Conservation (phyloP, 2,329 filamentous ascomycete genomes). For the Colletotrichum godetiae region DNA sequence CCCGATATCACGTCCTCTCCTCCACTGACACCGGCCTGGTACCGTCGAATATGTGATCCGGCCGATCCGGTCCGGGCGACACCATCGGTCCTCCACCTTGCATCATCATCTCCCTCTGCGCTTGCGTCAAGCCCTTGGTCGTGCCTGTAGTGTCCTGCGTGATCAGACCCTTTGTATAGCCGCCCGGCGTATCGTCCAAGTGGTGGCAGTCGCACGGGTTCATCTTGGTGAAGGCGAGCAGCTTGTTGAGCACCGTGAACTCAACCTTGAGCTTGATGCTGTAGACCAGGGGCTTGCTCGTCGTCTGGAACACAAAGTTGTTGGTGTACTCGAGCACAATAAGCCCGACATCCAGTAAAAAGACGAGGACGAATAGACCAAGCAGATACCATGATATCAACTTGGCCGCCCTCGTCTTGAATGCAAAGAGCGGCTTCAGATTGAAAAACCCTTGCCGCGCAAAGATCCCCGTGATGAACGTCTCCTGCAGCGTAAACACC, state of each 20-base stretch:
- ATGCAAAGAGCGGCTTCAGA: conserved; percentile 37
- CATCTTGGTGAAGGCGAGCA: conserved; percentile 28
- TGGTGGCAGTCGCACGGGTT: conserved; percentile 28
- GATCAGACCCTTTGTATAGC: not conserved
- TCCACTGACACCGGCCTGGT: not conserved
- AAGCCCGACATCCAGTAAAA: conserved; percentile 52
- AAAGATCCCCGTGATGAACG: conserved; percentile 63
- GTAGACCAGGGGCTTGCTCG: conserved; percentile 35
- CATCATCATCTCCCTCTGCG: not conserved
- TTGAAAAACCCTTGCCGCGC: conserved; percentile 59
- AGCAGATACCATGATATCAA: conserved; percentile 52
- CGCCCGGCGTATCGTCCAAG: not conserved
- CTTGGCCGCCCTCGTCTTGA: conserved; percentile 50
- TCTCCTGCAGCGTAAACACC: conserved; percentile 66
- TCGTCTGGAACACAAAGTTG: conserved; percentile 42
- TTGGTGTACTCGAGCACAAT: conserved; percentile 51
- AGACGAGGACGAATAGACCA: conserved; percentile 51
- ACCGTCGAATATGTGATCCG: conserved; percentile 27
- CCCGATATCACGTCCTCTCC: not conserved
- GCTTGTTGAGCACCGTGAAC: conserved; percentile 57
- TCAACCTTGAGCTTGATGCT: conserved; percentile 52
- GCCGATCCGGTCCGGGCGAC: not conserved
- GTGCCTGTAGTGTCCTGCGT: conserved; percentile 15
- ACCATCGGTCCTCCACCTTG: not conserved
- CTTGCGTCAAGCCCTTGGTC: not conserved